Evolutionary conservation across 768 basidiomycete species (phyloP).

Genomic region (Floccularia luteovirens): DNA sequence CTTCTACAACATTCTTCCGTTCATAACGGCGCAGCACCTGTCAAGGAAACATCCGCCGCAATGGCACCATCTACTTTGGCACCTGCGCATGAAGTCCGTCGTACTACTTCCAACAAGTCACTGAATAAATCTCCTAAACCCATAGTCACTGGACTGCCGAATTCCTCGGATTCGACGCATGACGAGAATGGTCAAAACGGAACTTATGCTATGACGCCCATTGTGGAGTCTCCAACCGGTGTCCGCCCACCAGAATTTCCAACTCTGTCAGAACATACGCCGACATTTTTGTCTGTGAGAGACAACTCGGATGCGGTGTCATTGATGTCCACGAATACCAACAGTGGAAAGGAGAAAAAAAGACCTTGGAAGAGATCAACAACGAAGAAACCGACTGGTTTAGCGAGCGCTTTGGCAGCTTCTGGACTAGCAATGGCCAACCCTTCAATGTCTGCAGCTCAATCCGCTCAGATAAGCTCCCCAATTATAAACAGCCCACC

Average conservation of each 20-base stretch:
- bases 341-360: conserved; percentile 27
- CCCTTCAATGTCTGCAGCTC: conserved; percentile 39
- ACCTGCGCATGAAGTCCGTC: conserved; percentile 19
- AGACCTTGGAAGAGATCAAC: conserved; percentile 35
- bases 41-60: conserved; percentile 5
- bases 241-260: conserved; percentile 22
- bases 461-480: conserved; percentile 30
- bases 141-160: not conserved
- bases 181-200: not conserved
- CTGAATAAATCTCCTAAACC: not conserved
- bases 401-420: conserved; percentile 63
- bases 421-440: conserved; percentile 64
- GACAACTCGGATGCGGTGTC: conserved; percentile 14
- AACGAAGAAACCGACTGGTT: conserved; percentile 43
- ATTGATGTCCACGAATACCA: conserved; percentile 14
- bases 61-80: conserved; percentile 9
- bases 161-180: not conserved
- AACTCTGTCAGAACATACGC: conserved; percentile 3
- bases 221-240: conserved; percentile 40
- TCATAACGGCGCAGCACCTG: conserved; percentile 4
- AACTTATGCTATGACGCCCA: conserved; percentile 9
- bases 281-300: conserved; percentile 6
- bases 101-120: conserved; percentile 28
- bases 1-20: conserved; percentile 5
- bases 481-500: conserved; percentile 12